phyloP scores from a whole-genome alignment of 495 filamentous ascomycete species.

The Penicillium waksmanii region DNA sequence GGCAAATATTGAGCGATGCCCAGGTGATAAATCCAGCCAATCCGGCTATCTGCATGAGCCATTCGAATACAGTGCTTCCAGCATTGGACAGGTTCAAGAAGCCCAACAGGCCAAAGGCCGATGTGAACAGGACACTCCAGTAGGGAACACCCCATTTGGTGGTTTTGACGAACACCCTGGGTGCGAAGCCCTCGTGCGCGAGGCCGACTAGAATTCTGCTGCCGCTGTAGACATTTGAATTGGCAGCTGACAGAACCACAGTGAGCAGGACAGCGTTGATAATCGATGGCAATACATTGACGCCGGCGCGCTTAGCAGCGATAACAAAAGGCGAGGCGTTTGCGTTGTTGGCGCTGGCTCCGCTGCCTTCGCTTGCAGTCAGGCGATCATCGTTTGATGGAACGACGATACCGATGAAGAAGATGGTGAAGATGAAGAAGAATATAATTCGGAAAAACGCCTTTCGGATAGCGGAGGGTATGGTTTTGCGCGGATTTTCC shows the following conservation, averaged over 20 bases:
- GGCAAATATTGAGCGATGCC: slow-evolving; percentile 53
- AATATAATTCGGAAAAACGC: slow-evolving; percentile 70
- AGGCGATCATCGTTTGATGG: slow-evolving; percentile 41
- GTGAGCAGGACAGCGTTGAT: slow-evolving; percentile 72
- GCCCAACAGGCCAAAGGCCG: slow-evolving; percentile 39
- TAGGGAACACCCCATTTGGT: slow-evolving; percentile 43
- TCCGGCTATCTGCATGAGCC: slow-evolving; percentile 52
- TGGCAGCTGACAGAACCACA: slow-evolving; percentile 64
- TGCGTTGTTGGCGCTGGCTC: slow-evolving; percentile 50
- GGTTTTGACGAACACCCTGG: slow-evolving; percentile 43
- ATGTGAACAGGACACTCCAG: slow-evolving; percentile 39
- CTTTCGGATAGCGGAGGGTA: slow-evolving; percentile 66
- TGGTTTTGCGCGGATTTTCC: slow-evolving; percentile 61
- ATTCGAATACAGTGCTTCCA: slow-evolving; percentile 49
- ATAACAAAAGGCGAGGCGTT: slow-evolving; percentile 55
- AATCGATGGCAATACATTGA: slow-evolving; percentile 63
- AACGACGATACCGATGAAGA: slow-evolving; percentile 68
- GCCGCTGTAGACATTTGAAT: slow-evolving; percentile 71
- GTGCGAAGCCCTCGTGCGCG: slow-evolving; percentile 55
- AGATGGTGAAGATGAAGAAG: slow-evolving; percentile 64
- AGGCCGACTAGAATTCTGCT: slow-evolving; percentile 59
- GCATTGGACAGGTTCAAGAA: slow-evolving; percentile 39
- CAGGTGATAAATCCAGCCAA: slow-evolving; percentile 63
- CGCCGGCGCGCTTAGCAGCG: slow-evolving; percentile 57
- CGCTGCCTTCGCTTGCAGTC: slow-evolving; percentile 32